A percentile compares a stretch with the other conserved stretches of the same genome.
Conservation (phyloP, 371 early-diverging fungal species). For the Mortierella sp. region DNA sequence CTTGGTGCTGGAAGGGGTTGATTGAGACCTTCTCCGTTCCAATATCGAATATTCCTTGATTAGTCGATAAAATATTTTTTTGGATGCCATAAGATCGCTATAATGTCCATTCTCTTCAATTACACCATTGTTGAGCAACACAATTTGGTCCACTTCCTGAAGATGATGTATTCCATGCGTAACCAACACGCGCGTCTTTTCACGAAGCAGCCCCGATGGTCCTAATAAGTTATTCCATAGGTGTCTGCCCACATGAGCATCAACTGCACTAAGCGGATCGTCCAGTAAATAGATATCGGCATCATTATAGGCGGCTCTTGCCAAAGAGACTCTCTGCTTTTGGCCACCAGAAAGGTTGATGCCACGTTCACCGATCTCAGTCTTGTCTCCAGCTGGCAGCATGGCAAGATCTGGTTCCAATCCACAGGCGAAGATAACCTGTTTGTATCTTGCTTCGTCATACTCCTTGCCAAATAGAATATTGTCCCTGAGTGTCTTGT, state of each 20-base stretch:
- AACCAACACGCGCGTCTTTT: conserved; percentile 88
- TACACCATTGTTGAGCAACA: conserved; percentile 65
- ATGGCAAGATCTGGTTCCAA: conserved; percentile 70
- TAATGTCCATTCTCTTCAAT: conserved; percentile 67
- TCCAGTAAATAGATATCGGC: conserved; percentile 68
- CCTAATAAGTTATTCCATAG: conserved; percentile 88
- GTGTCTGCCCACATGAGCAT: conserved; percentile 67
- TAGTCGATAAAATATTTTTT: conserved; percentile 58
- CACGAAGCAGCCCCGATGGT: conserved; percentile 78
- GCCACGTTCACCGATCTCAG: conserved; percentile 68
- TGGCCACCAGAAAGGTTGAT: conserved; percentile 70
- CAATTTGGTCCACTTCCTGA: conserved; percentile 65
- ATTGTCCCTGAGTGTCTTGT: conserved; percentile 64
- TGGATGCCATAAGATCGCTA: conserved; percentile 57
- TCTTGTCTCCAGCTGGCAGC: conserved; percentile 73
- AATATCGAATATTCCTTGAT: conserved; percentile 53
- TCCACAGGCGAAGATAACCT: conserved; percentile 66
- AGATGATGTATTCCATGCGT: conserved; percentile 92
- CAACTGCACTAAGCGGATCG: conserved; percentile 74
- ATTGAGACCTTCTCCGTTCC: background rate
- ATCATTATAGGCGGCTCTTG: conserved; percentile 62
- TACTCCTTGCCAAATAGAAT: conserved; percentile 64
- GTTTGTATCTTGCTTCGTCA: conserved; percentile 56
- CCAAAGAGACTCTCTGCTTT: conserved; percentile 65
- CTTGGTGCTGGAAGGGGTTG: background rate